Evolutionary conservation across 768 basidiomycete genomes (phyloP).

Genomic region (Tulasnella sp.): DNA sequence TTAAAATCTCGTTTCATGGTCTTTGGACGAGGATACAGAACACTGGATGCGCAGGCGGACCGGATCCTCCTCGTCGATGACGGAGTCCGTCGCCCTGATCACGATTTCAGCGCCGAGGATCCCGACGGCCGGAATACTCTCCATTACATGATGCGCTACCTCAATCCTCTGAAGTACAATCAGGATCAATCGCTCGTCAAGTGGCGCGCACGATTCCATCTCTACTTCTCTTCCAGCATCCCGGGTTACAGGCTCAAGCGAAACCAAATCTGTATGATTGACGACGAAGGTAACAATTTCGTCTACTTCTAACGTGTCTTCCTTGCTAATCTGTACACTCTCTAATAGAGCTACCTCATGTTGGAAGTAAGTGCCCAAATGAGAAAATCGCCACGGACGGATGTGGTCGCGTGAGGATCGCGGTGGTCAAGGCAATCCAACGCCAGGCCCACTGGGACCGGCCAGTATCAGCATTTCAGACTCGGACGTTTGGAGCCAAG

Average conservation of each 20-base stretch:
- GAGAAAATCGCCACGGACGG: neutral
- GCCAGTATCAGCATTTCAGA: neutral
- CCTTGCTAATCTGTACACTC: neutral
- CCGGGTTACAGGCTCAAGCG: neutral
- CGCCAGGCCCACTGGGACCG: neutral
- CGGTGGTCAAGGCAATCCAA: neutral
- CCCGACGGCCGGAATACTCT: neutral
- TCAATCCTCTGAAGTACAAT: neutral
- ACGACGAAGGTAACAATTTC: neutral
- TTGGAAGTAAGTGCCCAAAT: neutral
- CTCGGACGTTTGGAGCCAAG: neutral
- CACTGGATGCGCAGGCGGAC: neutral
- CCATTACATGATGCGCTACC: neutral
- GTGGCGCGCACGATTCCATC: slow-evolving; percentile 3
- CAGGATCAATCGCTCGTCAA: neutral
- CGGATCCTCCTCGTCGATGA: neutral
- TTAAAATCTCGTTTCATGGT: neutral
- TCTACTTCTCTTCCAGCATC: neutral
- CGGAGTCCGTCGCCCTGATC: neutral
- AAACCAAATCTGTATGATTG: neutral
- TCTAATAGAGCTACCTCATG: neutral
- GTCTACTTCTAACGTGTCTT: neutral
- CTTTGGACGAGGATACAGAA: neutral
- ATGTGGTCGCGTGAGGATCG: neutral
- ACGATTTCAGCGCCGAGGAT: neutral